A percentile compares a stretch with the other conserved stretches of the same genome.
phyloP scores from a whole-genome alignment of 1,139 yeast genomes.

The Suhomyces bokatorum region DNA sequence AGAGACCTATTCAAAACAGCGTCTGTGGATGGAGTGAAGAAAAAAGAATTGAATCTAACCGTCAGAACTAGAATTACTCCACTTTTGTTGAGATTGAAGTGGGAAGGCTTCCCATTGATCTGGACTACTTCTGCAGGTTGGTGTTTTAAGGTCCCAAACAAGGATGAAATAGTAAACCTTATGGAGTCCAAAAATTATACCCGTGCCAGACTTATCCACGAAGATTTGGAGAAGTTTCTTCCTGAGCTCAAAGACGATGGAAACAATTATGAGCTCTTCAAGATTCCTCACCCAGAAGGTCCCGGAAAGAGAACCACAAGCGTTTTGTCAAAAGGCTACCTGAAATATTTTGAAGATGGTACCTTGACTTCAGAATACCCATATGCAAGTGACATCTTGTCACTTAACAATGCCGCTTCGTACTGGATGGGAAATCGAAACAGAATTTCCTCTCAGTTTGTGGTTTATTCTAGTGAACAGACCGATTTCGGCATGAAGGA shows the following conservation, averaged over 20 bases:
- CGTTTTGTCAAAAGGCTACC: constrained; percentile 76
- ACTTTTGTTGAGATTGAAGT: constrained; percentile 67
- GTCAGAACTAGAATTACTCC: constrained; percentile 79
- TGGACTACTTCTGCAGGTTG: constrained; percentile 86
- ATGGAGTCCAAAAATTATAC: constrained; percentile 56
- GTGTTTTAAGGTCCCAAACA: constrained; percentile 69
- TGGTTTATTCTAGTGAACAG: constrained; percentile 51
- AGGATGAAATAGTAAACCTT: constrained; percentile 35
- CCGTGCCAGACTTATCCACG: constrained; percentile 19
- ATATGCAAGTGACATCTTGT: constrained; percentile 75
- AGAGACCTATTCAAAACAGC: constrained; percentile 62
- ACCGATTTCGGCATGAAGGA: constrained; percentile 31
- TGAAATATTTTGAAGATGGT: constrained; percentile 72
- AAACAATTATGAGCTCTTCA: constrained; percentile 46
- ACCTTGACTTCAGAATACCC: constrained; percentile 68
- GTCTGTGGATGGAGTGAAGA: constrained; percentile 27
- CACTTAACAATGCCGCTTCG: constrained; percentile 75
- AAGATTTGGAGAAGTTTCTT: constrained; percentile 22
- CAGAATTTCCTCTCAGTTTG: constrained; percentile 82
- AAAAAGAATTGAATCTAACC: constrained; percentile 54
- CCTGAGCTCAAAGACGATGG: constrained; percentile 29
- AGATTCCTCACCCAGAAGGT: constrained; percentile 92
- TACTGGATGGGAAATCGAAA: constrained; percentile 94
- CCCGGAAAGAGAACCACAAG: constrained; percentile 70
- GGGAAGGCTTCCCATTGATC: constrained; percentile 82